These are phyloP conservation scores for Geotrichum carabidarum DNA, from an alignment of 1,139 yeast species.

Conservation along the genomic window DNA sequence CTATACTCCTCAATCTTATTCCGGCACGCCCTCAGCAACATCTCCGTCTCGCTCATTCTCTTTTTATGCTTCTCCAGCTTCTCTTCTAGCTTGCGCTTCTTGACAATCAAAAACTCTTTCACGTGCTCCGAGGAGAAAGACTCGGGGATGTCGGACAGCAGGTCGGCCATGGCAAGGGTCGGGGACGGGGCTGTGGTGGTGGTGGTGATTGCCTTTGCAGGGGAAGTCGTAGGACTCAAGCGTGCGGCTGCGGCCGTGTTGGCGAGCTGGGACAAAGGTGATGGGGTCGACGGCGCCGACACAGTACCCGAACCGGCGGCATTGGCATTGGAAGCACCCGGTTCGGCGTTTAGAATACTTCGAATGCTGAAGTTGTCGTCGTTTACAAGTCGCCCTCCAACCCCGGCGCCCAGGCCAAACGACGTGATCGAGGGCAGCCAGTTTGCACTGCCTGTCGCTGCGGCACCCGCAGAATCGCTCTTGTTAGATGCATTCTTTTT, in stretches of 20 bases:
- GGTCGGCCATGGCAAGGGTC: constrained; percentile 16
- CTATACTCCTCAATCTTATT: constrained; percentile 16
- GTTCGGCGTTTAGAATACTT: constrained; percentile 16
- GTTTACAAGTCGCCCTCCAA: neutral
- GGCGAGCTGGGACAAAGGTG: no score
- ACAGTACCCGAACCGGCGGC: neutral
- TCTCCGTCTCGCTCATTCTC: constrained; percentile 16
- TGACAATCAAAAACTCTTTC: constrained; percentile 18
- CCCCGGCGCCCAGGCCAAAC: constrained; percentile 2
- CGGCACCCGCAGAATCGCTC: neutral
- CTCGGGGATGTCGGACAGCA: constrained; percentile 21
- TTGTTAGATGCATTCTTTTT: neutral
- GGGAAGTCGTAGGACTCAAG: neutral
- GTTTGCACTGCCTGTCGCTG: neutral
- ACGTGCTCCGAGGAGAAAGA: constrained; percentile 14
- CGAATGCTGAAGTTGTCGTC: constrained; percentile 18
- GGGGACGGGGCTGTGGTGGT: neutral
- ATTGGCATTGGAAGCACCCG: neutral
- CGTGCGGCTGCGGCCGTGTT: no score
- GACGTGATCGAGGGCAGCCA: constrained; percentile 16
- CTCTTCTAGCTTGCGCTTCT: constrained; percentile 20
- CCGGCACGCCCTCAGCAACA: constrained; percentile 18
- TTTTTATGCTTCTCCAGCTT: constrained; percentile 14
- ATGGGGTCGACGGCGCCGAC: neutral
- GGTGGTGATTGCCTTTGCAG: neutral